Conservation (phyloP, 1,284 basidiomycete species). For the Cutaneotrichosporon arboriforme region DNA sequence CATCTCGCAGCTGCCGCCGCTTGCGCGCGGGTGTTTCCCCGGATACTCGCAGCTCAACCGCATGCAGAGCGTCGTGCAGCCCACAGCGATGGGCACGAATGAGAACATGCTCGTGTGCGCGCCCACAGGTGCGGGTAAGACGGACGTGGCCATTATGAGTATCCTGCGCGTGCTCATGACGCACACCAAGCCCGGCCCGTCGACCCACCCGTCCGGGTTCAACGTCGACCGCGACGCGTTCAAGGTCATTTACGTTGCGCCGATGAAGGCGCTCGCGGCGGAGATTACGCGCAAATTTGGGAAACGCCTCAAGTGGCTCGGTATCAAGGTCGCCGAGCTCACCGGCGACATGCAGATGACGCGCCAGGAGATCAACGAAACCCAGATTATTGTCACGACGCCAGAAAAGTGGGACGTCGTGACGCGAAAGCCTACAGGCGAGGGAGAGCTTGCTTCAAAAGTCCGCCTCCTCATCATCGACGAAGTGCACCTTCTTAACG, state of each 20-base stretch:
- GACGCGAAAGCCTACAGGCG: conserved; percentile 92
- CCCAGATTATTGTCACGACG: conserved; percentile 97
- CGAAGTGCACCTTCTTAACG: conserved; percentile 95
- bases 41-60: conserved; percentile 85
- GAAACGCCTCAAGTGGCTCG: conserved; percentile 85
- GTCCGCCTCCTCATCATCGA: conserved; percentile 96
- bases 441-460: conserved; percentile 87
- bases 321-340: conserved; percentile 80
- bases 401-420: conserved; percentile 99
- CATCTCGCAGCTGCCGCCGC: conserved; percentile 67
- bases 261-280: conserved; percentile 96
- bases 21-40: conserved; percentile 85
- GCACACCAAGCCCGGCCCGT: conserved; percentile 50
- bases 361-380: conserved; percentile 85
- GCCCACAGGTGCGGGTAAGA: conserved; percentile 99
- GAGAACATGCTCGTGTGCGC: conserved; percentile 97
- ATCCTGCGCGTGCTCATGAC: conserved; percentile 83
- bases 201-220: conserved; percentile 47
- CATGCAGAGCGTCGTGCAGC: conserved; percentile 92
- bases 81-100: conserved; percentile 86
- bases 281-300: conserved; percentile 92
- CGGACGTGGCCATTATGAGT: conserved; percentile 93
- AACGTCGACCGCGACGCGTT: conserved; percentile 69
- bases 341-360: conserved; percentile 99
- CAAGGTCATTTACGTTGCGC: conserved; percentile 98